Evolutionary conservation across 2,329 filamentous ascomycete genomes (phyloP), one percentile per base, ranked within the genome.

Genomic region (Leptographium lundbergii): DNA sequence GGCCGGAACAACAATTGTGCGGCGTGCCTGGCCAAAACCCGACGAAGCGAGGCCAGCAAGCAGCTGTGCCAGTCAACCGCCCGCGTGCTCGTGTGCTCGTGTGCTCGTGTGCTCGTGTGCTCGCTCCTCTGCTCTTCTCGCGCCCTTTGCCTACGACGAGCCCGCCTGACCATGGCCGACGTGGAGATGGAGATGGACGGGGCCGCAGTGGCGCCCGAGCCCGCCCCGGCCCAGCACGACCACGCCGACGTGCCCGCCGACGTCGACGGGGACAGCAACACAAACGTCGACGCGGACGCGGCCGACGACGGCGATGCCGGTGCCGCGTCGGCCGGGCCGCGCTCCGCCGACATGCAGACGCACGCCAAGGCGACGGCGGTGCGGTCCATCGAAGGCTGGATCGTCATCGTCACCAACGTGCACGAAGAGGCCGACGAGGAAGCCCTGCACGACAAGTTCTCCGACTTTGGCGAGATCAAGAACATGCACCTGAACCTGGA

Each of bases 351-450:
- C 68, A 87, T 89, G 78, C 83, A 84, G 67, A 91, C 88, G 7
- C 81, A 82, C 66, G 77, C 80, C 45, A 86, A 87, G 69, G 88
- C 88, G 59, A 89, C 85, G 1, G 89, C 89, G 27, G 89, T 94
- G 61, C 88, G 89, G 67, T 91, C 87, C 59, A 91, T 94, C 68
- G 89, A 94, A 73, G 89, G 89, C 66, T 94, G 89, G 89, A 94
- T 94, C 72, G 78, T 94, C 67, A 84, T 90, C 63, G 88, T 89
- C 64, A 91, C 88, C 57, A 94, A 94, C 68, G 86, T 94, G 39
- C 89, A 94, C 74, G 89, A 94, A 69, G 89, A 94, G 72, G 88
- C 89, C 56, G 87, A 86, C 66, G 89, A 94, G 73, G 89, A 94
- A 75, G 85, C 88, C 53, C 71, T 94, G 59, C 87, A 87, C 67